These are phyloP conservation scores for Thinopyrum elongatum DNA, from an alignment of 176 grass and related monocot species.

Conservation along the genomic window DNA sequence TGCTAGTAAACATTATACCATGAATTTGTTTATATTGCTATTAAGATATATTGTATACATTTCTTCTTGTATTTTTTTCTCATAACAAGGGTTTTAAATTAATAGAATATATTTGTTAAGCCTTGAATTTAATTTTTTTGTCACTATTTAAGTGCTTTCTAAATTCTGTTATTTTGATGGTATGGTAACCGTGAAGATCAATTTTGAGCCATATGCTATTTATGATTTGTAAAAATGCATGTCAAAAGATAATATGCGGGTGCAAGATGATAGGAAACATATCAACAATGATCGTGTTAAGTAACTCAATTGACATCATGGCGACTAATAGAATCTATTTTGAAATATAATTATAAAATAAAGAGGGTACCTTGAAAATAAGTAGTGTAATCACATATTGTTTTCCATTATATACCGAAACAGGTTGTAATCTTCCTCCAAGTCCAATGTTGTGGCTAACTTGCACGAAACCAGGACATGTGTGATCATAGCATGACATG, in stretches of 20 bases:
- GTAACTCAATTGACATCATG: not conserved
- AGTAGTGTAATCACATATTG: not conserved
- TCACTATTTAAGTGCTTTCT: not conserved
- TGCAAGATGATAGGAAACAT: not conserved
- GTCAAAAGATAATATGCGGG: not conserved
- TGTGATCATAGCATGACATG: too few species aligned
- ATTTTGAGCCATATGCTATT: not conserved
- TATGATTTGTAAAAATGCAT: not conserved
- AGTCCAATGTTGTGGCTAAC: too few species aligned
- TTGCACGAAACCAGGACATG: too few species aligned
- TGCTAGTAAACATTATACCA: not conserved
- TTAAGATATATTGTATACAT: not conserved
- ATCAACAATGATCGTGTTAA: not conserved
- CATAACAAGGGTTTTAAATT: not conserved
- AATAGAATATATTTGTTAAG: not conserved
- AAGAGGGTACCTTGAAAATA: conserved; percentile 21
- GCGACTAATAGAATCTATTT: too few species aligned
- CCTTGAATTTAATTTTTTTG: not conserved
- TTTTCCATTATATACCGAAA: conserved; percentile 25
- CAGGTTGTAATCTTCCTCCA: not conserved
- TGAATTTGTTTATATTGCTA: not conserved
- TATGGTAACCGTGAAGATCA: not conserved
- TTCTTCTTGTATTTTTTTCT: too few species aligned
- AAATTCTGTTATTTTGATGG: not conserved
- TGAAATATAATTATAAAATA: not conserved